phyloP scores from a whole-genome alignment of 2,329 filamentous ascomycete species.

The Blumeria hordei region DNA sequence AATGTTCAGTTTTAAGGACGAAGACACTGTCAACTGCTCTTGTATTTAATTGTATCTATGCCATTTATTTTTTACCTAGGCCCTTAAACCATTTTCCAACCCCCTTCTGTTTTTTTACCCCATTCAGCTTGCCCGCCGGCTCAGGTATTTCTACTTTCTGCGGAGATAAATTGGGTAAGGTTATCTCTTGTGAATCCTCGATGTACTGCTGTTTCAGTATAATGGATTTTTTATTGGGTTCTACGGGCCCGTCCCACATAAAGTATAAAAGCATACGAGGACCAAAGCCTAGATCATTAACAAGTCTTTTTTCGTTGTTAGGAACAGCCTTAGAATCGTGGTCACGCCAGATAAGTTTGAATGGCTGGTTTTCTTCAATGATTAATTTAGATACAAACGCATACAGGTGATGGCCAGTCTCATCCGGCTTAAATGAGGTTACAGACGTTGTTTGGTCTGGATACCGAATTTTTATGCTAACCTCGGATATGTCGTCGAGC shows the following conservation, averaged over 20 bases:
- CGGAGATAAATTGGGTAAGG: slow-evolving; percentile 17
- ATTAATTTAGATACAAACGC: slow-evolving; percentile 50
- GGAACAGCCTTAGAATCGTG: slow-evolving; percentile 16
- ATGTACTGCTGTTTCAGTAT: slow-evolving; percentile 22
- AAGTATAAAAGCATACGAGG: slow-evolving; percentile 54
- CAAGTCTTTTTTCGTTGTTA: slow-evolving; percentile 27
- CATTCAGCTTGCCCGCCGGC: too few relatives aligned
- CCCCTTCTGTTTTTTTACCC: slow-evolving; percentile 13
- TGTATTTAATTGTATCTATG: neutral
- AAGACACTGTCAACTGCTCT: too few relatives aligned
- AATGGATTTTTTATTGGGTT: slow-evolving; percentile 20
- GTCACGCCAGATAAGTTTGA: slow-evolving; percentile 28
- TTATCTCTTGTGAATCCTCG: slow-evolving; percentile 38
- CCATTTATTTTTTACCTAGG: slow-evolving; percentile 40
- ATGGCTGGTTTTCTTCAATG: slow-evolving; percentile 35
- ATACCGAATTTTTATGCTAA: slow-evolving; percentile 62
- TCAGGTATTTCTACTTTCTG: too few relatives aligned
- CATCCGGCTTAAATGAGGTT: slow-evolving; percentile 39
- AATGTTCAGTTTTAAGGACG: too few relatives aligned
- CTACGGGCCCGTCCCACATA: slow-evolving; percentile 42
- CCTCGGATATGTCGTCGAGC: slow-evolving; percentile 38
- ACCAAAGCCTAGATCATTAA: slow-evolving; percentile 45
- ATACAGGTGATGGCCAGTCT: slow-evolving; percentile 52
- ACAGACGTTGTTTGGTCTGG: slow-evolving; percentile 65
- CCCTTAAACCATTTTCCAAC: slow-evolving; percentile 45